phyloP scores from a whole-genome alignment of 2,329 filamentous ascomycete genomes.

The Teratosphaeria epicoccoides region DNA sequence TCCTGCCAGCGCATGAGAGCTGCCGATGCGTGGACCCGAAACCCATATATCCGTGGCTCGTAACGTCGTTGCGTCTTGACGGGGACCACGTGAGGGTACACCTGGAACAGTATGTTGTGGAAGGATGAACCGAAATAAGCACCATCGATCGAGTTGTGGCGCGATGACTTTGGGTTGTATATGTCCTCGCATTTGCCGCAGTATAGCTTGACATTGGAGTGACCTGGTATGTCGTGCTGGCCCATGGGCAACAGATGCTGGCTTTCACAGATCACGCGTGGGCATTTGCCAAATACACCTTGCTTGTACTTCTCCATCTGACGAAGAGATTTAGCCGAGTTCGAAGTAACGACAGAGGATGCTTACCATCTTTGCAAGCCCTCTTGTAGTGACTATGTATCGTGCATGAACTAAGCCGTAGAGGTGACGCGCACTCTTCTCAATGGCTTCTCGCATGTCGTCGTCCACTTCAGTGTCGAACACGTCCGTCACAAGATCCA shows the following conservation, averaged over 20 bases:
- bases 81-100: constrained; percentile 83
- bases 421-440: constrained; percentile 89
- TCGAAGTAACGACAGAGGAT: background rate
- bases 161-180: constrained; percentile 96
- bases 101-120: constrained; percentile 98
- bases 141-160: constrained; percentile 89
- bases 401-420: constrained; percentile 94
- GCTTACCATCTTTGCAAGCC: constrained; percentile 86
- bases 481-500: constrained; percentile 94
- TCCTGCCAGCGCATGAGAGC: constrained; percentile 88
- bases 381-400: constrained; percentile 92
- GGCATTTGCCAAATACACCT: constrained; percentile 94
- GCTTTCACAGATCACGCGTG: constrained; percentile 85
- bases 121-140: constrained; percentile 98
- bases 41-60: constrained; percentile 83
- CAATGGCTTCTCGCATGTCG: constrained; percentile 94
- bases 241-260: constrained; percentile 93
- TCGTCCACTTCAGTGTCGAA: constrained; percentile 98
- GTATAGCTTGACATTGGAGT: constrained; percentile 91
- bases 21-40: constrained; percentile 85
- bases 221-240: constrained; percentile 75
- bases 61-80: constrained; percentile 78
- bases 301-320: constrained; percentile 99
- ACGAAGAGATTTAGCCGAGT: constrained; percentile 2
- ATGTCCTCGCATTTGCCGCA: constrained; percentile 95